Evolutionary conservation across 495 filamentous ascomycete genomes (phyloP).

Genomic region (Podospora pseudopauciseta): DNA sequence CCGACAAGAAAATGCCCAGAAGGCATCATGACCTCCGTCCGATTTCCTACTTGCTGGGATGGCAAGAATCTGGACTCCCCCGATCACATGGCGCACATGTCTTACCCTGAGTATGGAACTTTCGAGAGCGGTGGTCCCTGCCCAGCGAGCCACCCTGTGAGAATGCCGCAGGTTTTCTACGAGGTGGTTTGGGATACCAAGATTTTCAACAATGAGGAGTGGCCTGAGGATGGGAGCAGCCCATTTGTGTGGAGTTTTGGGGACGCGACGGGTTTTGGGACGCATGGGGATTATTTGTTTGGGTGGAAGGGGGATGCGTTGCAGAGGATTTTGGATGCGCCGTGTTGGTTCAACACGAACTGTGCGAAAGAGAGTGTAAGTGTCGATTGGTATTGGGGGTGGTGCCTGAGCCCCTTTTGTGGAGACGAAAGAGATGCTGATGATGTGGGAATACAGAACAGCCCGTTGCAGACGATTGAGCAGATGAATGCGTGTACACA

Average conservation of each 20-base stretch:
- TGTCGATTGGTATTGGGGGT: not conserved
- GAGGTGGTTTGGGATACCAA: conserved; percentile 50
- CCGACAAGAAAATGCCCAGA: conserved; percentile 41
- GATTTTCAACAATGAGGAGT: conserved; percentile 41
- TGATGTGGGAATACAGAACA: conserved; percentile 18
- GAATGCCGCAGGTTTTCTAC: conserved; percentile 46
- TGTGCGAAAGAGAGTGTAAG: conserved; percentile 23
- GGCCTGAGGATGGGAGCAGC: conserved; percentile 36
- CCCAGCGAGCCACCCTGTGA: conserved; percentile 45
- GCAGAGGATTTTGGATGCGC: conserved; percentile 41
- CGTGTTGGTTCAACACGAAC: conserved; percentile 43
- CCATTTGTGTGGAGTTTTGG: conserved; percentile 40
- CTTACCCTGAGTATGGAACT: conserved; percentile 35
- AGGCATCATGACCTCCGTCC: conserved; percentile 48
- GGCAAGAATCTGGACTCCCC: conserved; percentile 54
- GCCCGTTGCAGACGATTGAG: conserved; percentile 40
- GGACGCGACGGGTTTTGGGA: conserved; percentile 17
- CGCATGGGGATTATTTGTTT: conserved; percentile 25
- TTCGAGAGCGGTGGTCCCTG: conserved; percentile 40
- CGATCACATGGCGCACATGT: conserved; percentile 54
- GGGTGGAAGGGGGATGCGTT: conserved; percentile 42
- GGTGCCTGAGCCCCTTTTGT: not conserved
- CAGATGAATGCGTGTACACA: conserved; percentile 42
- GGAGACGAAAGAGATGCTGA: not conserved
- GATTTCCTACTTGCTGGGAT: conserved; percentile 54